Conservation (phyloP, 1,284 basidiomycete species). For the Cryptococcus sp. region DNA sequence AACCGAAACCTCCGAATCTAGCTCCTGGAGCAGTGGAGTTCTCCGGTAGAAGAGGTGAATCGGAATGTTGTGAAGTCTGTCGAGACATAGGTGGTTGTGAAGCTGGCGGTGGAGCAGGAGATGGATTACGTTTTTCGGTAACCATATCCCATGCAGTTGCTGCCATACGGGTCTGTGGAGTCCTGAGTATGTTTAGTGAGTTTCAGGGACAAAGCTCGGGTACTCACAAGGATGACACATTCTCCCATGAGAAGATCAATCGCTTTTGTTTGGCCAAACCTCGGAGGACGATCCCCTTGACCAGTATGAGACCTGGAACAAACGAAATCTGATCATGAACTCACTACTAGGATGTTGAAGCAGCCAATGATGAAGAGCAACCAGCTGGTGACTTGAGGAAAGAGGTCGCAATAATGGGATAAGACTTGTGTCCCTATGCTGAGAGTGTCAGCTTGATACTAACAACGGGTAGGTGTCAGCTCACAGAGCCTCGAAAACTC, state of each 20-base stretch:
- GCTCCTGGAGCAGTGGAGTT: conserved; percentile 25
- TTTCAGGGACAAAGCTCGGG: neutral
- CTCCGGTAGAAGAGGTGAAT: conserved; percentile 25
- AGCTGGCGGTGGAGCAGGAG: neutral
- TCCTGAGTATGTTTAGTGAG: conserved; percentile 15
- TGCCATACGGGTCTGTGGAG: conserved; percentile 41
- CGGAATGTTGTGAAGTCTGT: conserved; percentile 14
- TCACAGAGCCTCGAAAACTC: conserved; percentile 73
- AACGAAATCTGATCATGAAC: conserved; percentile 1
- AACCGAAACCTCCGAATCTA: conserved; percentile 58
- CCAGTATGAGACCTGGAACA: neutral
- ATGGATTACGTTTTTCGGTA: conserved; percentile 17
- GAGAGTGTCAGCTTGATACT: neutral
- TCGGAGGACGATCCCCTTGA: conserved; percentile 41
- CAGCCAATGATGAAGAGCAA: conserved; percentile 79
- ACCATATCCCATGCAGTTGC: conserved; percentile 42
- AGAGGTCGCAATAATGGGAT: conserved; percentile 70
- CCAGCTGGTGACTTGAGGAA: conserved; percentile 77
- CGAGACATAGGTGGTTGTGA: conserved; percentile 6
- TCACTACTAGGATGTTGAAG: conserved; percentile 68
- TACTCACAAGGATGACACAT: conserved; percentile 37
- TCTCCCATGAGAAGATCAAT: conserved; percentile 47
- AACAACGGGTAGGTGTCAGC: conserved; percentile 18
- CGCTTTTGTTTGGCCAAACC: conserved; percentile 33
- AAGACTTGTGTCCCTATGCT: conserved; percentile 70